Evolutionary conservation across 768 basidiomycete species (phyloP), one percentile per base, ranked within the genome.

Genomic region (Mycena epipterygia): DNA sequence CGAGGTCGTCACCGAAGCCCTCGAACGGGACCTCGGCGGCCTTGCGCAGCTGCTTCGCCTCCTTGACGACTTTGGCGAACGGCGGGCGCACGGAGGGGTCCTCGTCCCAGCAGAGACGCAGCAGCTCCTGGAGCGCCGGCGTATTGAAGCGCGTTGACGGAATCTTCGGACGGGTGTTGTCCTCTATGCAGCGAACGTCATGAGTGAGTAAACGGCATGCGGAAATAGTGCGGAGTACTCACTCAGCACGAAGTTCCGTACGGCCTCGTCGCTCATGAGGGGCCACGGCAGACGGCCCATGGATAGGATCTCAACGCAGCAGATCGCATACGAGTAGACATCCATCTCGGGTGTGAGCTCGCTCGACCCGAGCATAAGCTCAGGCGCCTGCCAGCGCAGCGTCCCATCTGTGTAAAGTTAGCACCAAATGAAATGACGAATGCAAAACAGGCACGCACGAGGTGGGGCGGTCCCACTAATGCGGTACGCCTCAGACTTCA

Each of bases 361-460:
- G 19, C 81, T 80, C 5, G 80, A 74, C 1, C 89, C 90, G 30
- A 78, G 77, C 79, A 93, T 82, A 37, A 93, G 79, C 75, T 94
- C 92, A 0, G 93, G 93, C 7, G 90, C 89, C 73, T 88, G 89
- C 93, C 93, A 95, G 37, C 91, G 84, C 55, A 92, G 76, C 0
- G 90, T 91, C 2, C 90, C 95, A 74, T 85, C 89, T 91, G 30
- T 0, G 53, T 19, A 1, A 37, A 37, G 74, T 61, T 14, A 59
- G 25, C 25, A 9, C 39, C 27, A 6, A n/a, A n/a, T n/a, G 12
- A 71, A 53, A 21, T n/a, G 52, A 42, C 55, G 46, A 46, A 41
- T 56, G 19, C n/a, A 29, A 56, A 32, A 68, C 30, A 37, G 12
- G n/a, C 23, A 83, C 86, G 58, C 73, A 91, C 90, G 83, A 67